Evolutionary conservation across 2,329 filamentous ascomycete species (phyloP).

Genomic region (Phialemonium atrogriseum): DNA sequence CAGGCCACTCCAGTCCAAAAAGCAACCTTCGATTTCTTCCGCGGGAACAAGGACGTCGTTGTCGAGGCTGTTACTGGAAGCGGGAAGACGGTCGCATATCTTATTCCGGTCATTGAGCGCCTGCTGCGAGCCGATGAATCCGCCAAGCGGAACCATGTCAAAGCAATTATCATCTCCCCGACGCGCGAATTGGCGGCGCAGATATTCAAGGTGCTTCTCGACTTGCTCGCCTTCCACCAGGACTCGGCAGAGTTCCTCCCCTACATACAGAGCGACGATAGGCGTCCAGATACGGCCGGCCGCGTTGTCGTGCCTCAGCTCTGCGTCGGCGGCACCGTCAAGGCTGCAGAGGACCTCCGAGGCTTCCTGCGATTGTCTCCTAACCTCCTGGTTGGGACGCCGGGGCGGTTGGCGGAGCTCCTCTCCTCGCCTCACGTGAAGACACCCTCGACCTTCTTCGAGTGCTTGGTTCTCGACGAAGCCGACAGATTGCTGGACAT

Average conservation of each 20-base stretch:
- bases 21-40: conserved; percentile 69
- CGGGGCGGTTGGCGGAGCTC: conserved; percentile 81
- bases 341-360: conserved; percentile 78
- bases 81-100: conserved; percentile 81
- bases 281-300: conserved; percentile 36
- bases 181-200: conserved; percentile 89
- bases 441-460: conserved; percentile 81
- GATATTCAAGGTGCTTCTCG: conserved; percentile 73
- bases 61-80: conserved; percentile 82
- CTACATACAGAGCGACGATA: conserved; percentile 45
- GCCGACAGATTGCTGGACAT: conserved; percentile 88
- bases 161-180: conserved; percentile 84
- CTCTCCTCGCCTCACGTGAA: conserved; percentile 81
- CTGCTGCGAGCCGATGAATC: conserved; percentile 73
- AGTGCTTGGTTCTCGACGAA: conserved; percentile 88
- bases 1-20: conserved; percentile 78
- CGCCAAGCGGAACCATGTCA: conserved; percentile 82
- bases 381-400: conserved; percentile 85
- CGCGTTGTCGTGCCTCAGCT: conserved; percentile 73
- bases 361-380: conserved; percentile 76
- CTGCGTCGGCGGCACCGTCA: conserved; percentile 71
- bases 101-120: conserved; percentile 41
- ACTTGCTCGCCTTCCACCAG: conserved; percentile 73
- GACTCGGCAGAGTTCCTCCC: conserved; percentile 62
- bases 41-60: conserved; percentile 72